A percentile compares a stretch with the other conserved stretches of the same genome.
Conservation (phyloP, 202 grass and related monocot genomes). For the Thinopyrum obtusiflorum region DNA sequence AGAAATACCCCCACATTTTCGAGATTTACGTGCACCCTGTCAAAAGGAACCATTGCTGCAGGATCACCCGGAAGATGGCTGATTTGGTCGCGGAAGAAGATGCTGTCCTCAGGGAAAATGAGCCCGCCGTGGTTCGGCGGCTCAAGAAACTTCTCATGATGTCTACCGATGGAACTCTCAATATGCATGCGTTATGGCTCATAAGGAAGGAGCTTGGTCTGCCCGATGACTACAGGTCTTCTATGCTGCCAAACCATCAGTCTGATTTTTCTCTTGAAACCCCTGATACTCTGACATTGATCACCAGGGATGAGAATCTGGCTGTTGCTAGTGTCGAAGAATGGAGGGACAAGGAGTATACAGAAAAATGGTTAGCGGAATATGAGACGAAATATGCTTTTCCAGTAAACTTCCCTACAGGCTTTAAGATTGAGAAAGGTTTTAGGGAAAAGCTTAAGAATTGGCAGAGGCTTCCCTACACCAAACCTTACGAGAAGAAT, state of each 20-base stretch:
- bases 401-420: constrained; percentile 49
- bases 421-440: constrained; percentile 62
- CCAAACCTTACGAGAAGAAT: constrained; percentile 61
- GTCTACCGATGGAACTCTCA: constrained; percentile 28
- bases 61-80: constrained; percentile 39
- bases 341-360: constrained; percentile 66
- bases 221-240: constrained; percentile 53
- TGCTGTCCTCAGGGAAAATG: constrained; percentile 33
- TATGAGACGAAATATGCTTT: constrained; percentile 68
- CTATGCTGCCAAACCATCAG: constrained; percentile 43
- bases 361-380: constrained; percentile 64
- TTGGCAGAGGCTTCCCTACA: constrained; percentile 64
- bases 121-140: constrained; percentile 22
- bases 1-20: constrained; percentile 59
- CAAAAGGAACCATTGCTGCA: constrained; percentile 47
- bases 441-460: constrained; percentile 58
- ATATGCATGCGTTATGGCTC: constrained; percentile 54
- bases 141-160: constrained; percentile 70
- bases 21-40: constrained; percentile 56
- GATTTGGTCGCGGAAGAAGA: constrained; percentile 59
- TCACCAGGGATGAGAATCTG: constrained; percentile 39
- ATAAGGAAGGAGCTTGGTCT: constrained; percentile 53
- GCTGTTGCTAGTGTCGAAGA: constrained; percentile 50
- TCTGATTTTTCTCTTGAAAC: constrained; percentile 38
- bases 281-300: constrained; percentile 47